Percentiles rank a stretch among this genome's conserved stretches.
Conservation (phyloP, 768 basidiomycete genomes). For the Saitozyma podzolica region DNA sequence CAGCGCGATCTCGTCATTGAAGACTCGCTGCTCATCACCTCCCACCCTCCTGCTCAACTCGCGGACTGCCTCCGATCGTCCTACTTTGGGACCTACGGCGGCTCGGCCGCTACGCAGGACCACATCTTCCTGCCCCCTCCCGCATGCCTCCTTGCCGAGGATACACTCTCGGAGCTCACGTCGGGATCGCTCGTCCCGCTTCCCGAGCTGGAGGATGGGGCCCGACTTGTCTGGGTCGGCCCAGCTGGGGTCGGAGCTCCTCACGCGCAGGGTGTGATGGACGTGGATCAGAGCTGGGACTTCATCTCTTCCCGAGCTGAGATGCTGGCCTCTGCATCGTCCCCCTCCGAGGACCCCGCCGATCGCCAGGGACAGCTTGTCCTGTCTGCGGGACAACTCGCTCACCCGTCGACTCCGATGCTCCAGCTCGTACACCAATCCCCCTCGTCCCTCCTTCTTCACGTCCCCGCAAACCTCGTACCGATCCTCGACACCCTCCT, state of each 20-base stretch:
- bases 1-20: too few relatives aligned
- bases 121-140: constrained; percentile 28
- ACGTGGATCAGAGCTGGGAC: constrained; percentile 12
- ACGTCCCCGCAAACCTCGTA: constrained; percentile 33
- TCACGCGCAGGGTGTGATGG: background rate
- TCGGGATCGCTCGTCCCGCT: constrained; percentile 9
- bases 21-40: constrained; percentile 10
- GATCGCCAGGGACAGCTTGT: background rate
- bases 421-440: constrained; percentile 22
- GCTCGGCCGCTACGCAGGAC: constrained; percentile 9
- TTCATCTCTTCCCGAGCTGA: constrained; percentile 6
- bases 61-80: constrained; percentile 18
- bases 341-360: background rate
- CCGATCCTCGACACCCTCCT: constrained; percentile 61
- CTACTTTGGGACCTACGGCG: constrained; percentile 32
- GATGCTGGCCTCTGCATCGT: background rate
- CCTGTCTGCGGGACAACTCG: background rate
- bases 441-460: constrained; percentile 38
- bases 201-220: background rate
- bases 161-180: background rate
- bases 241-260: constrained; percentile 50
- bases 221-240: constrained; percentile 50
- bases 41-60: background rate
- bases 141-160: constrained; percentile 21
- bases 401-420: constrained; percentile 5